A percentile compares a stretch with the other conserved stretches of the same genome.
Evolutionary conservation across 2,329 filamentous ascomycete species (phyloP).

Genomic region (Phaeosphaeriaceae sp.): DNA sequence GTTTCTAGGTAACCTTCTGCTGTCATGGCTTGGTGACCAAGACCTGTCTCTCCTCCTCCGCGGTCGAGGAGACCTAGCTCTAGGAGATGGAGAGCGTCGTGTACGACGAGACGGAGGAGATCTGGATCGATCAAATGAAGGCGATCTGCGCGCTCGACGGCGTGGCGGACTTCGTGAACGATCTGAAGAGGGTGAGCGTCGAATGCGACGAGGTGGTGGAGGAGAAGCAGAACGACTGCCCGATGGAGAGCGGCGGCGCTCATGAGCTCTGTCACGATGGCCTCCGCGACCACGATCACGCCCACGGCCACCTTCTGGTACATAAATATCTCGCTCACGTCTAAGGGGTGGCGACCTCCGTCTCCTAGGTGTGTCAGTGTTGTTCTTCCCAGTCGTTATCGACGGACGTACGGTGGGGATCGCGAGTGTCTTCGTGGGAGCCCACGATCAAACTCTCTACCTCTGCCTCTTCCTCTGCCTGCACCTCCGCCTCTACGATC

Average conservation of each 20-base stretch:
- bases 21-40: slow-evolving; percentile 41
- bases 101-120: slow-evolving; percentile 33
- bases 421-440: slow-evolving; percentile 56
- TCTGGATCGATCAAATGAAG: slow-evolving; percentile 46
- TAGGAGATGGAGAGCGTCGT: slow-evolving; percentile 21
- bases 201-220: slow-evolving; percentile 32
- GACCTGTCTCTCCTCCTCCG: slow-evolving; percentile 34
- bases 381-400: neutral
- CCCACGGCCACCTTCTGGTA: slow-evolving; percentile 56
- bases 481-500: slow-evolving; percentile 52
- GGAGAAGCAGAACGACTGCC: slow-evolving; percentile 32
- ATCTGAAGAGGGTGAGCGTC: slow-evolving; percentile 35
- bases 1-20: slow-evolving; percentile 40
- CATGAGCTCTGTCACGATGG: slow-evolving; percentile 44
- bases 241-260: slow-evolving; percentile 44
- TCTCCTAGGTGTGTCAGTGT: slow-evolving; percentile 45
- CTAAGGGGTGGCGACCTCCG: slow-evolving; percentile 55
- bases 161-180: slow-evolving; percentile 51
- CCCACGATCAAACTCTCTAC: slow-evolving; percentile 59
- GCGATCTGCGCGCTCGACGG: slow-evolving; percentile 32
- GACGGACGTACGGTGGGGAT: slow-evolving; percentile 52
- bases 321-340: slow-evolving; percentile 63
- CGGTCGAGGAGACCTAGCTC: slow-evolving; percentile 23
- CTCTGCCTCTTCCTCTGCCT: slow-evolving; percentile 41
- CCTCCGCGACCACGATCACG: slow-evolving; percentile 40